Conservation (phyloP, 441 rosid species). For the Corymbia citriodora region DNA sequence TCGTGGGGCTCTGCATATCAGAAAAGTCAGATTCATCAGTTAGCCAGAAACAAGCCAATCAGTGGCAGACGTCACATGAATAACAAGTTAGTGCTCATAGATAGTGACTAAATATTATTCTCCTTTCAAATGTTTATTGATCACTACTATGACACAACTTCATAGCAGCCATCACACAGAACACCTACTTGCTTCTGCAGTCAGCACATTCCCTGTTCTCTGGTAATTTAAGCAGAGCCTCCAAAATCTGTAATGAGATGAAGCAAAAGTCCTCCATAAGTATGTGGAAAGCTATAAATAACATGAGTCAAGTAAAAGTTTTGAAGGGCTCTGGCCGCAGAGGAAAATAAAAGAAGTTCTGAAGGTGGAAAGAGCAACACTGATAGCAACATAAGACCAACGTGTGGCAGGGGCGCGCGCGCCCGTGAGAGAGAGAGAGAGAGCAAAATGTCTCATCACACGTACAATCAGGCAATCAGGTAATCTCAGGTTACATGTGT, state of each 20-base stretch:
- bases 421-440: neutral
- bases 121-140: neutral
- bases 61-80: neutral
- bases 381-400: neutral
- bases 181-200: constrained; percentile 20
- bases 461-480: neutral
- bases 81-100: neutral
- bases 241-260: constrained; percentile 8
- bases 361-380: neutral
- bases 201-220: constrained; percentile 24
- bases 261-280: neutral
- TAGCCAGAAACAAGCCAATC: neutral
- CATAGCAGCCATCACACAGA: neutral
- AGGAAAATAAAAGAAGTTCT: neutral
- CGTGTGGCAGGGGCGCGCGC: neutral
- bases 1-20: constrained; percentile 39
- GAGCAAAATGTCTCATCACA: neutral
- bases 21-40: neutral
- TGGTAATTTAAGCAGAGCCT: constrained; percentile 18
- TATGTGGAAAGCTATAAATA: neutral
- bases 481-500: neutral
- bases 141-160: neutral
- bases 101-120: neutral
- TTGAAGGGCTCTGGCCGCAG: neutral
- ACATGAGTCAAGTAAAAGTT: neutral